Evolutionary conservation across 2,329 filamentous ascomycete genomes (phyloP).

Genomic region (Pyricularia sp.): DNA sequence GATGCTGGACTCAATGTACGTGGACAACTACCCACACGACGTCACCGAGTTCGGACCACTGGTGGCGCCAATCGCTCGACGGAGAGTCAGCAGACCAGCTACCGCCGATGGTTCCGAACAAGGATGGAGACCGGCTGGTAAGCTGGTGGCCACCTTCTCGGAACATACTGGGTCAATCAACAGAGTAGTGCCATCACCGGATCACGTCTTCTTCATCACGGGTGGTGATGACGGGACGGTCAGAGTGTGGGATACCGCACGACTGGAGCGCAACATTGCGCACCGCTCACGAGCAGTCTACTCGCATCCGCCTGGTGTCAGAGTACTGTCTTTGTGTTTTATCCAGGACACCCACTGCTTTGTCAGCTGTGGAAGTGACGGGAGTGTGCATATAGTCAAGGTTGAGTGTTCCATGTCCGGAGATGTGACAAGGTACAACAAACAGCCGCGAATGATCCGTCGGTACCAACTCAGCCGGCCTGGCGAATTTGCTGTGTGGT

Average conservation of each 20-base stretch:
- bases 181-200: conserved; percentile 72
- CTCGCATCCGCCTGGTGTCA: conserved; percentile 59
- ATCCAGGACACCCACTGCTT: conserved; percentile 93
- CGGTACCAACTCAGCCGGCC: conserved; percentile 63
- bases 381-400: conserved; percentile 81
- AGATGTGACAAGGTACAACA: conserved; percentile 55
- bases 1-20: conserved; percentile 78
- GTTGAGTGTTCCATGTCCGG: conserved; percentile 40
- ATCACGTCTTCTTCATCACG: conserved; percentile 91
- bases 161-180: conserved; percentile 81
- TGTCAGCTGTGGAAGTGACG: conserved; percentile 81
- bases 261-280: conserved; percentile 84
- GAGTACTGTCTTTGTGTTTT: conserved; percentile 77
- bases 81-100: conserved; percentile 20
- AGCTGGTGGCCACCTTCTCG: conserved; percentile 76
- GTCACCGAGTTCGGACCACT: conserved; percentile 68
- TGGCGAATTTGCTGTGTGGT: conserved; percentile 77
- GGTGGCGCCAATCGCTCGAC: conserved; percentile 58
- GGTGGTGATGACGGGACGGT: conserved; percentile 85
- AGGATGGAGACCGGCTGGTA: conserved; percentile 76
- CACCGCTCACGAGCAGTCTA: conserved; percentile 83
- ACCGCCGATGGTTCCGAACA: conserved; percentile 43
- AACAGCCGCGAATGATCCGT: conserved; percentile 58
- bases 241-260: conserved; percentile 85
- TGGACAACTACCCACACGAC: conserved; percentile 59